A percentile compares a stretch with the other conserved stretches of the same genome.
phyloP scores from a whole-genome alignment of 208 protist genomes.

The Trichomonas vaginalis region DNA sequence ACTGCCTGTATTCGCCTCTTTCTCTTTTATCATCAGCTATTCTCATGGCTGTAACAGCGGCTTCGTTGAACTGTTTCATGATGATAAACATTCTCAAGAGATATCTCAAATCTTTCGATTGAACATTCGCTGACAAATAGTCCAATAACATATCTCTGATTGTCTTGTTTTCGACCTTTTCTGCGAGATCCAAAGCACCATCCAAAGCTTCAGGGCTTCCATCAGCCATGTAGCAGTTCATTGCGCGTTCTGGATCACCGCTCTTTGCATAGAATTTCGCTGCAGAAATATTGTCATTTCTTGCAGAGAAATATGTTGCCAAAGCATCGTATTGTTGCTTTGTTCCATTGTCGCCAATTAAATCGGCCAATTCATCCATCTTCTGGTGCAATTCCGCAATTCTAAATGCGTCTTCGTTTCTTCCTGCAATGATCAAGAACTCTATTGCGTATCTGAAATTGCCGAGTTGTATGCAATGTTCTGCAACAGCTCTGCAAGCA shows the following conservation, averaged over 20 bases:
- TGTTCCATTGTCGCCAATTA: neutral
- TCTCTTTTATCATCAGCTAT: neutral
- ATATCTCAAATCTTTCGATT: neutral
- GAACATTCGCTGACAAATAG: neutral
- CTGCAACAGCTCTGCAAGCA: neutral
- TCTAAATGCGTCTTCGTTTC: neutral
- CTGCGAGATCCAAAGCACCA: neutral
- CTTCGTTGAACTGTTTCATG: neutral
- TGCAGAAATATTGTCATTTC: neutral
- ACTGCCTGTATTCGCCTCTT: neutral
- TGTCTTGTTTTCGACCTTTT: neutral
- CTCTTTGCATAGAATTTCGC: neutral
- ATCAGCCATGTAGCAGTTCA: constrained; percentile 7
- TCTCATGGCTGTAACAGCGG: neutral
- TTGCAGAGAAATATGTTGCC: neutral
- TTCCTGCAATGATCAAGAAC: neutral
- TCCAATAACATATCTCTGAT: neutral
- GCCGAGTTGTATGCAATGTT: neutral
- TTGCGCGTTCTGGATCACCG: neutral
- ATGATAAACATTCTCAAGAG: constrained; percentile 8
- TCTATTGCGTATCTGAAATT: neutral
- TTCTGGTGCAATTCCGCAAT: neutral
- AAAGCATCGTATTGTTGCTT: neutral
- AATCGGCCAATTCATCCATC: neutral
- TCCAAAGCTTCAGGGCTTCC: neutral